Base-by-base conservation (phyloP, 768 basidiomycete genomes). In the Mycena albidolilacea region DNA sequence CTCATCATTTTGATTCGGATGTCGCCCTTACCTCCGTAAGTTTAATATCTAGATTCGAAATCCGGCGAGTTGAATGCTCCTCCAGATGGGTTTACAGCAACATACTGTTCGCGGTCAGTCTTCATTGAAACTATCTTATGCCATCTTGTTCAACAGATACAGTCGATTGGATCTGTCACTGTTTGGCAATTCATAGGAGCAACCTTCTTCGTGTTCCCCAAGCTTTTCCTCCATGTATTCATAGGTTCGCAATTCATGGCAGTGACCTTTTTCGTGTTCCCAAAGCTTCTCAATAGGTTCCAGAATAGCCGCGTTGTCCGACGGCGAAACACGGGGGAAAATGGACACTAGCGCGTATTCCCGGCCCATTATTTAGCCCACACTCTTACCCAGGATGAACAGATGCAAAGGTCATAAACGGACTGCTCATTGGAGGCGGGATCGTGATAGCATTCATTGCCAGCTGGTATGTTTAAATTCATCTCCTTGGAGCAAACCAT, bases 1-100 rank as follows among this genome's bases (percentile, higher is more conserved):
- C 84, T 96, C 30, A 93, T 97, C 50, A 88, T 95, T 75, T 87
- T 97, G 59, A 92, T 96, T 72, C 91, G 95, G 15, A 80, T 94
- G 23, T 95, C 93, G 5, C 91, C 95, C 5, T 90, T 97, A 80
- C 95, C 94, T 58, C 94, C 95, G 74, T 75, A 67, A 69, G 71
- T 46, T 50, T 17, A 15, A 7, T 35, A 4, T 19, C 30, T 14
- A 9, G 0, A 23, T 21, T 0, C 50, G 8, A 15, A 1, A 44
- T 12, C 5, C 17, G 9, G 0, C 12, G 14, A 30, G 12, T 1
- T 12, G 6, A 55, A 17, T 3, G 7, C 8, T 44, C 0, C 3
- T 46, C 21, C 52, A 75, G 74, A 3, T 96, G 94, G 93, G 92
- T 93, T 0, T 97, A 95, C 77, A 90, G 92, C n/a, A 96, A 95